Evolutionary conservation across 495 filamentous ascomycete genomes (phyloP).

Genomic region (Neurospora sp.): DNA sequence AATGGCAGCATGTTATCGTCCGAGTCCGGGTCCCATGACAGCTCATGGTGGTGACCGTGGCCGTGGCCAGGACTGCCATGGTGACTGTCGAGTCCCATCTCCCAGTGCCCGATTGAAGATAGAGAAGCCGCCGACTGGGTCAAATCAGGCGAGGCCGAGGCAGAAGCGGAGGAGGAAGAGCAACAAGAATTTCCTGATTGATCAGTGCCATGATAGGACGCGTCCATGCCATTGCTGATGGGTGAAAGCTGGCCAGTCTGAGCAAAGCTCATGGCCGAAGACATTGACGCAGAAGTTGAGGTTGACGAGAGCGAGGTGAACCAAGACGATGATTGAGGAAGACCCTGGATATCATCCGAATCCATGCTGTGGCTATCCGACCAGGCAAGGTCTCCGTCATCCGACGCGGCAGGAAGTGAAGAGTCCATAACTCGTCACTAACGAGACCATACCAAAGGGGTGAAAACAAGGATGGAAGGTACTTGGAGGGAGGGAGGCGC

Average conservation of each 20-base stretch:
- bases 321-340: constrained; percentile 30
- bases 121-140: constrained; percentile 25
- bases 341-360: constrained; percentile 29
- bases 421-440: constrained; percentile 36
- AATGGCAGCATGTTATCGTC: constrained; percentile 24
- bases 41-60: constrained; percentile 18
- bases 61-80: constrained; percentile 6
- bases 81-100: constrained; percentile 5
- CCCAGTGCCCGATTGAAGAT: constrained; percentile 24
- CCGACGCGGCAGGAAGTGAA: constrained; percentile 27
- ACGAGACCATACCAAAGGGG: constrained; percentile 27
- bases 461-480: background rate
- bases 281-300: constrained; percentile 11
- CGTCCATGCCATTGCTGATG: constrained; percentile 38
- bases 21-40: constrained; percentile 28
- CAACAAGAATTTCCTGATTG: constrained; percentile 6
- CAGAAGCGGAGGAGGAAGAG: constrained; percentile 23
- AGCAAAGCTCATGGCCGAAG: constrained; percentile 17
- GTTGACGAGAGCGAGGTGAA: constrained; percentile 19
- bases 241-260: constrained; percentile 39
- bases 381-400: constrained; percentile 34
- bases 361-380: constrained; percentile 34
- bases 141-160: constrained; percentile 18
- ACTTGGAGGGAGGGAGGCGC: constrained; percentile 2
- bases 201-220: constrained; percentile 17